phyloP scores from a whole-genome alignment of 2,329 filamentous ascomycete species.

The Pseudocercospora cruenta region DNA sequence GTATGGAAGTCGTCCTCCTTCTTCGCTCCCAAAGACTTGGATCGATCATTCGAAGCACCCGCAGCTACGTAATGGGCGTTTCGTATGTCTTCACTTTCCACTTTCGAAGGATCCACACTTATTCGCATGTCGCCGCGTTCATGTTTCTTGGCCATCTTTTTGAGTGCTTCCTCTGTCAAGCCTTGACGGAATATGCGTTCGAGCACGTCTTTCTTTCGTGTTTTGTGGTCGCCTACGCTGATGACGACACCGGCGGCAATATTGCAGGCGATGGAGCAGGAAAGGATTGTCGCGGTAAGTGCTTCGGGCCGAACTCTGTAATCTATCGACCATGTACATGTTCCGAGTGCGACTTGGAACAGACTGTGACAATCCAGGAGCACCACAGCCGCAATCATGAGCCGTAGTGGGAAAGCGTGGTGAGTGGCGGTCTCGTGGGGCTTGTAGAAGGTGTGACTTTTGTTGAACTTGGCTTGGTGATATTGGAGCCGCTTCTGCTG shows the following conservation, averaged over 20 bases:
- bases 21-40: constrained; percentile 12
- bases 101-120: constrained; percentile 20
- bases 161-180: constrained; percentile 68
- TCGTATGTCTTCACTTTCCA: constrained; percentile 26
- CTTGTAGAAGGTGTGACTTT: constrained; percentile 86
- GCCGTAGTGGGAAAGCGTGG: constrained; percentile 72
- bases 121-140: constrained; percentile 26
- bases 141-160: constrained; percentile 44
- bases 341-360: constrained; percentile 78
- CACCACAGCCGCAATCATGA: constrained; percentile 77
- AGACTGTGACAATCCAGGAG: constrained; percentile 78
- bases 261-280: constrained; percentile 76
- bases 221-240: constrained; percentile 72
- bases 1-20: constrained; percentile 11
- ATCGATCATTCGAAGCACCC: constrained; percentile 2
- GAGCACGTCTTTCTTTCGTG: constrained; percentile 83
- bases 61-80: constrained; percentile 12
- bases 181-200: constrained; percentile 77
- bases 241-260: constrained; percentile 77
- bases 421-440: constrained; percentile 84
- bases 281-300: constrained; percentile 79
- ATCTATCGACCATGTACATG: constrained; percentile 77
- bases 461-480: constrained; percentile 78
- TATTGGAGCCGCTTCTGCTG: constrained; percentile 74
- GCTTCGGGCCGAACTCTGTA: constrained; percentile 71